Evolutionary conservation across 495 filamentous ascomycete species (phyloP).

Genomic region (Podospora australis): DNA sequence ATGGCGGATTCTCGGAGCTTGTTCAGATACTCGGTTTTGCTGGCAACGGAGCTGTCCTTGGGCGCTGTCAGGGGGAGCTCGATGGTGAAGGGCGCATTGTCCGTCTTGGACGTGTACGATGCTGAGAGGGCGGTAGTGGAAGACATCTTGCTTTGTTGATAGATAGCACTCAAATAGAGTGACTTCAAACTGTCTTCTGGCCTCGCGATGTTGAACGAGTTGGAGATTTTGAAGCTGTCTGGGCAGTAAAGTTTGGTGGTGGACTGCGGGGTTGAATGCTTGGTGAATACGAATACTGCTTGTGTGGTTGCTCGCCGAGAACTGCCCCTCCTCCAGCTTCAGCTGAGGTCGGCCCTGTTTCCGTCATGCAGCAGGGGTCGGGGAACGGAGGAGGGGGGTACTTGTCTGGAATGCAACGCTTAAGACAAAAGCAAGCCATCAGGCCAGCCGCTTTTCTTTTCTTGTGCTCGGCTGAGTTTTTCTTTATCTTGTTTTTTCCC

Average conservation of each 20-base stretch:
- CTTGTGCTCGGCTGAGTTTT: not conserved
- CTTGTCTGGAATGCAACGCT: not conserved
- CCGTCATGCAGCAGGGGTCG: constrained; percentile 5
- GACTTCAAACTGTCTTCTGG: too few species aligned
- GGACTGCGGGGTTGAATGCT: not conserved
- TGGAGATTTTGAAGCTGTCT: not conserved
- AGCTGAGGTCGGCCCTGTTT: not conserved
- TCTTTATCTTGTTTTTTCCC: not conserved
- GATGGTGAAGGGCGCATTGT: constrained; percentile 37
- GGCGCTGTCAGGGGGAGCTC: constrained; percentile 35
- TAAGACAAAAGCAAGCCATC: too few species aligned
- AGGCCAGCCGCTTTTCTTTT: too few species aligned
- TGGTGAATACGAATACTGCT: not conserved
- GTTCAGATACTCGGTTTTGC: constrained; percentile 61
- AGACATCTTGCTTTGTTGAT: constrained; percentile 12
- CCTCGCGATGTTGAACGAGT: not conserved
- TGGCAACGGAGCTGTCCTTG: constrained; percentile 31
- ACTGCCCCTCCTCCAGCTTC: constrained; percentile 1
- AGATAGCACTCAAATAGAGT: too few species aligned
- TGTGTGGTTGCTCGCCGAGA: constrained; percentile 5
- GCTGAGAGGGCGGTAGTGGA: constrained; percentile 30
- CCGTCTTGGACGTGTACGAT: constrained; percentile 54
- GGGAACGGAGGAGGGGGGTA: not conserved
- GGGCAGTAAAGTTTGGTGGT: not conserved
- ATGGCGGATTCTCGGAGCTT: constrained; percentile 56